Base-by-base conservation (phyloP, 2,329 filamentous ascomycete species). In the Aspergillus hiratsukae region DNA sequence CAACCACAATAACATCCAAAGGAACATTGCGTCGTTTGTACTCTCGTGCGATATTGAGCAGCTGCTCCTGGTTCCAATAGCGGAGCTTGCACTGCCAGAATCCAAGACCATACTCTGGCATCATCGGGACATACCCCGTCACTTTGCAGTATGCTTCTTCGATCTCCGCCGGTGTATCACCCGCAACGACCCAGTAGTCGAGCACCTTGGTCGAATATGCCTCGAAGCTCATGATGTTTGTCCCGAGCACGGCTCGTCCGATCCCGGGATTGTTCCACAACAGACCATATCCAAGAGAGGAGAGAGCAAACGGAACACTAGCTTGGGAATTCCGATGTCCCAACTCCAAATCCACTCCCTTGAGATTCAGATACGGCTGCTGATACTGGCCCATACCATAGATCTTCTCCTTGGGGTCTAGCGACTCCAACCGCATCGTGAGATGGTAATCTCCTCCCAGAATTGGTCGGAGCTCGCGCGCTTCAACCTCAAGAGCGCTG, bases 371-470 rank as follows among this genome's bases (percentile, higher is more conserved):
- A 52, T 76, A 78, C 0, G 83, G 81, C 61, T 88, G 84, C 63
- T 88, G 85, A 58, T 88, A 87, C 69, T 88, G 85, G 0, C 85
- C 85, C 84, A 87, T 87, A 21, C 85, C 85, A 63, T 79, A 88
- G n/a, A 88, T 81, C 64, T 80, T 83, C 66, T 88, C 85, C 19
- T 80, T 72, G 0, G 72, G 69, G 53, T 80, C 69, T 52, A 82
- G 65, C 1, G 80, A 81, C 66, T 87, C 85, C 53, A 87, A 79
- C 0, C 85, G 77, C 61, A 80, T 74, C 0, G 83, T 86, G 8
- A 87, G 71, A 52, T 83, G 79, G 63, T 83, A 86, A 54, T 82
- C 77, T 43, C 78, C 77, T 5, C 83, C 83, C 0, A 77, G 69
- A 2, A 80, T 77, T 0, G 82, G 78, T 52, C 77, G 77, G 65